A percentile compares a stretch with the other conserved stretches of the same genome.
phyloP scores from a whole-genome alignment of 2,329 filamentous ascomycete genomes.

The Emmonsiellopsis sp. region DNA sequence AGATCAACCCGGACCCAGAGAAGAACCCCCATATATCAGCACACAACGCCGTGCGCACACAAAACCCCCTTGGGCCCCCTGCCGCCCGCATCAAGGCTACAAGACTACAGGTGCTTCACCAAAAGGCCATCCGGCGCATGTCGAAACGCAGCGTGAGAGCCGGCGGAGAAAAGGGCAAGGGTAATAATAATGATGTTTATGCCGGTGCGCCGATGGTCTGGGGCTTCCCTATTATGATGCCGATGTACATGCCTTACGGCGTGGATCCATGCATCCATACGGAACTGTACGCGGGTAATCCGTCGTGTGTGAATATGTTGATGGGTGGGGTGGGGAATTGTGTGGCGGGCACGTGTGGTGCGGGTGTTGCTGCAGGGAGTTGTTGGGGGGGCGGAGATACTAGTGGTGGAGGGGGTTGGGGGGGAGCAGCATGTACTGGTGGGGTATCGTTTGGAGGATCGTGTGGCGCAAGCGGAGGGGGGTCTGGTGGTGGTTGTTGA shows the following conservation, averaged over 20 bases:
- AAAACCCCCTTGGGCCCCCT: conserved; percentile 5
- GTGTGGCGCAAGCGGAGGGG: too few relatives aligned
- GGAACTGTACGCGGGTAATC: conserved; percentile 35
- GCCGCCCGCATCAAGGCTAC: conserved; percentile 9
- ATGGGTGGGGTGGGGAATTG: conserved; percentile 38
- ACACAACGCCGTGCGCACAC: conserved; percentile 54
- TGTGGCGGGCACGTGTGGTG: conserved; percentile 32
- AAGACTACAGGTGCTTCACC: neutral
- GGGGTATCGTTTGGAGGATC: too few relatives aligned
- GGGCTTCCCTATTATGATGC: conserved; percentile 37
- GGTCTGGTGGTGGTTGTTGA: conserved; percentile 28
- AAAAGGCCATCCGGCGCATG: conserved; percentile 21
- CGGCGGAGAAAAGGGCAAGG: neutral
- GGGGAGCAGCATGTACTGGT: too few relatives aligned
- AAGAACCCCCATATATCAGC: conserved; percentile 62
- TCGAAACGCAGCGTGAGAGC: conserved; percentile 16
- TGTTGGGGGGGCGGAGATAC: conserved; percentile 21
- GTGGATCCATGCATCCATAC: conserved; percentile 33
- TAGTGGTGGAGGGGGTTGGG: too few relatives aligned
- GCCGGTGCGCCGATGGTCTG: conserved; percentile 26
- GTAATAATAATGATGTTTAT: neutral
- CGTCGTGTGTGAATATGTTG: conserved; percentile 34
- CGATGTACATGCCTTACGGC: conserved; percentile 39
- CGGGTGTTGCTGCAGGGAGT: conserved; percentile 35
- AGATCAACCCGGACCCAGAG: conserved; percentile 40